Evolutionary conservation across 345 rosid species (phyloP).

Genomic region (Leavenworthia alabamica): DNA sequence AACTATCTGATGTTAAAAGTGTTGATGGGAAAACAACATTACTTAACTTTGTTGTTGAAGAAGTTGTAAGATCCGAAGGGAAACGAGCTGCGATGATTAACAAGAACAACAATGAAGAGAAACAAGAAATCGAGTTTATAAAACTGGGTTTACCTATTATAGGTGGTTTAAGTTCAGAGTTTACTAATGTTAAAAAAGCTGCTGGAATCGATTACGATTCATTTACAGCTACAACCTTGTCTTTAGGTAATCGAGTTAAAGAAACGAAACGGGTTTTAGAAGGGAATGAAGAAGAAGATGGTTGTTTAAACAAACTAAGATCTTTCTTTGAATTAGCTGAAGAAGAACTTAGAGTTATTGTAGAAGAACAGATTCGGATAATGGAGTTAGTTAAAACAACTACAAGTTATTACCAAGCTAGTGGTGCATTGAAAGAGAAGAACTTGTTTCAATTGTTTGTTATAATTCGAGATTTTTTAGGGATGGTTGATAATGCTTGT

Average conservation of each 20-base stretch:
- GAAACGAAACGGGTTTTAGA: constrained; percentile 43
- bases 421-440: constrained; percentile 53
- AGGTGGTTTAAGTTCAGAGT: constrained; percentile 65
- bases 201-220: constrained; percentile 52
- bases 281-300: constrained; percentile 33
- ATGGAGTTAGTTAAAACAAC: constrained; percentile 64
- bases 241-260: constrained; percentile 38
- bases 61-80: constrained; percentile 73
- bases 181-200: constrained; percentile 70
- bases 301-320: constrained; percentile 50
- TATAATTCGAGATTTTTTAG: constrained; percentile 64
- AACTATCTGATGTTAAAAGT: constrained; percentile 84
- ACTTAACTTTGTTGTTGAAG: constrained; percentile 83
- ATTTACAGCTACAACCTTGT: constrained; percentile 40
- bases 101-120: constrained; percentile 43
- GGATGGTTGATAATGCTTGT: constrained; percentile 73
- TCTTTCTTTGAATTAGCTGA: constrained; percentile 52
- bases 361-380: constrained; percentile 46
- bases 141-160: constrained; percentile 68
- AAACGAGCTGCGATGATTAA: constrained; percentile 56
- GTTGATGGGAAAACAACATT: constrained; percentile 70
- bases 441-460: constrained; percentile 55
- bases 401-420: constrained; percentile 72
- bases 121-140: constrained; percentile 49
- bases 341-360: constrained; percentile 42